Evolutionary conservation across 768 basidiomycete genomes (phyloP).

Genomic region (Serendipita vermifera): DNA sequence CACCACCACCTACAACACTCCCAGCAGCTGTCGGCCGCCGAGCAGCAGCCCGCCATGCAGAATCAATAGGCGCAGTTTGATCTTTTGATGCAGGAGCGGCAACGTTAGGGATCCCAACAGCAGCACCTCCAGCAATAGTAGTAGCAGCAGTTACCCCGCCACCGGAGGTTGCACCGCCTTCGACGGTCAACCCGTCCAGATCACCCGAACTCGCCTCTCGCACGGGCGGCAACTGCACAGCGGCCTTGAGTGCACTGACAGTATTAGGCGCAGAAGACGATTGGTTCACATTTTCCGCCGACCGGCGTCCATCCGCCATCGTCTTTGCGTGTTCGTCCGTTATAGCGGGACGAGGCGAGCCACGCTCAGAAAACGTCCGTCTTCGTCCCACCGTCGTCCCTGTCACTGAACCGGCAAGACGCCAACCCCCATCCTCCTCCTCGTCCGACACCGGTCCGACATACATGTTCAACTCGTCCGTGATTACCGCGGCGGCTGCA

Average conservation of each 20-base stretch:
- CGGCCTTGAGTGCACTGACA: not conserved
- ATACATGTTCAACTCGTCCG: not conserved
- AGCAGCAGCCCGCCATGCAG: too few relatives aligned
- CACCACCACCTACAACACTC: too few relatives aligned
- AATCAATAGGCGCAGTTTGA: too few relatives aligned
- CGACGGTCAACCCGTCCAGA: constrained; percentile 7
- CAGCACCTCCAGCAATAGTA: too few relatives aligned
- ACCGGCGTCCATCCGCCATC: not conserved
- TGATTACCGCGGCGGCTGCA: too few relatives aligned
- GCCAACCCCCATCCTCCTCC: constrained; percentile 1
- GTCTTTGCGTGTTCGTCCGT: not conserved
- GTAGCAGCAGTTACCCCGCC: too few relatives aligned
- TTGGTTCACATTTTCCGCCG: not conserved
- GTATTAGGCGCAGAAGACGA: not conserved
- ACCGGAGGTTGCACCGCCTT: too few relatives aligned
- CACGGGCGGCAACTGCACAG: not conserved
- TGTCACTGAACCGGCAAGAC: not conserved
- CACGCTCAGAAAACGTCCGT: constrained; percentile 4
- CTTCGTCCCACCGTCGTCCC: constrained; percentile 1
- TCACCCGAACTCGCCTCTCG: not conserved
- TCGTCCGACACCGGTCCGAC: constrained; percentile 9
- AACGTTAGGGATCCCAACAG: too few relatives aligned
- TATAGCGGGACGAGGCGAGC: constrained; percentile 1
- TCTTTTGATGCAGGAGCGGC: too few relatives aligned
- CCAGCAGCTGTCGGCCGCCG: too few relatives aligned